Percentiles rank a stretch among this genome's conserved stretches.
These are phyloP conservation scores for Monosporascus sp. DNA, from an alignment of 2,329 filamentous ascomycete genomes.

Conservation along the genomic window DNA sequence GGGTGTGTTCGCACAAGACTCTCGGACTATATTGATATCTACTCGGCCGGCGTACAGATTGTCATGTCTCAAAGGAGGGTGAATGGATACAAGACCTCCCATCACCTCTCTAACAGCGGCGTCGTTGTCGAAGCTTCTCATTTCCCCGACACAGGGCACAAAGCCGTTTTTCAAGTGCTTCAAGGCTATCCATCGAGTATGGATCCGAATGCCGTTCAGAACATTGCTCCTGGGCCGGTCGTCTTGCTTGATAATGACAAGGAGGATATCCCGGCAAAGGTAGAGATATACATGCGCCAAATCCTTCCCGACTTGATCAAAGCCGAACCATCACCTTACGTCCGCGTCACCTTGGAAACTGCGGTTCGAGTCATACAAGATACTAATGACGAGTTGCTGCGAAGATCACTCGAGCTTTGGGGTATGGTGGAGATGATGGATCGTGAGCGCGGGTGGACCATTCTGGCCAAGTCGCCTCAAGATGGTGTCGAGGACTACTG, in stretches of 20 bases:
- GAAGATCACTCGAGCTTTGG: conserved; percentile 58
- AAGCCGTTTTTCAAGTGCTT: conserved; percentile 38
- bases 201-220: conserved; percentile 21
- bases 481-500: conserved; percentile 36
- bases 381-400: conserved; percentile 49
- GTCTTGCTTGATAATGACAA: conserved; percentile 58
- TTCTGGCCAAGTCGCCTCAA: conserved; percentile 42
- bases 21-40: conserved; percentile 57
- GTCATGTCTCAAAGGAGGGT: conserved; percentile 56
- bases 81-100: conserved; percentile 47
- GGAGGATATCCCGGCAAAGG: conserved; percentile 54
- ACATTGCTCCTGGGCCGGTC: conserved; percentile 25
- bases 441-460: conserved; percentile 57
- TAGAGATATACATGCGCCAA: conserved; percentile 56
- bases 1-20: conserved; percentile 59
- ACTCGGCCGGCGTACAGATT: conserved; percentile 58
- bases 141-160: conserved; percentile 47
- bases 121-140: conserved; percentile 53
- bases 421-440: conserved; percentile 61
- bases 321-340: conserved; percentile 55
- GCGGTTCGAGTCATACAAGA: conserved; percentile 40
- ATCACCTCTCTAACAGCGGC: conserved; percentile 44
- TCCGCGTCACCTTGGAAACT: conserved; percentile 52
- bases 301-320: conserved; percentile 53
- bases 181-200: conserved; percentile 31